Percentiles rank a stretch among this genome's conserved stretches.
Evolutionary conservation across 495 filamentous ascomycete species (phyloP).

Genomic region (Amphirosellinia nigrospora): DNA sequence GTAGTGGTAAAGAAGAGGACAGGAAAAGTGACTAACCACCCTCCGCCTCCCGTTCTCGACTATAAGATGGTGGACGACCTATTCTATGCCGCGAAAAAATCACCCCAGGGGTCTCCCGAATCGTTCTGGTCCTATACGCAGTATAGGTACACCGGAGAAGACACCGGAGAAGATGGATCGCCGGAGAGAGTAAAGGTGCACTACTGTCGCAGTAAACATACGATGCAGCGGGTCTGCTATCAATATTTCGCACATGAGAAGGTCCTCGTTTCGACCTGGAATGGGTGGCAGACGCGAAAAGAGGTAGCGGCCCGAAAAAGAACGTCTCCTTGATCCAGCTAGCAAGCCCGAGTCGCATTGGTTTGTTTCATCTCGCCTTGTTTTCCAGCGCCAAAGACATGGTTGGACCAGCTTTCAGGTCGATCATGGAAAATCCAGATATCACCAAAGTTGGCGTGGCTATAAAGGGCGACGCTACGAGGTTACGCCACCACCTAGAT

Average conservation of each 20-base stretch:
- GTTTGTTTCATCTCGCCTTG: conserved; percentile 77
- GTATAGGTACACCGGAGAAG: conserved; percentile 57
- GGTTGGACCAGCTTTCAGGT: conserved; percentile 70
- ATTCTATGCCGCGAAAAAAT: conserved; percentile 51
- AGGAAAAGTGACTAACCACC: conserved; percentile 23
- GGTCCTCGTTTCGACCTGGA: conserved; percentile 85
- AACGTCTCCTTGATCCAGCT: conserved; percentile 83
- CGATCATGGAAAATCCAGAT: conserved; percentile 70
- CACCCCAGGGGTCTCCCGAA: conserved; percentile 45
- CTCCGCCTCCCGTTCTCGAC: conserved; percentile 44
- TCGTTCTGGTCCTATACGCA: conserved; percentile 72
- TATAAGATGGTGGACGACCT: conserved; percentile 54
- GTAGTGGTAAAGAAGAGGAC: background rate
- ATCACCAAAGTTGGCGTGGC: conserved; percentile 81
- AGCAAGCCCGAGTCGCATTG: conserved; percentile 79
- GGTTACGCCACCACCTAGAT: conserved; percentile 68
- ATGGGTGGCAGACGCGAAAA: conserved; percentile 66
- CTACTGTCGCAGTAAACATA: conserved; percentile 72
- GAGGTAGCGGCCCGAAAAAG: conserved; percentile 54
- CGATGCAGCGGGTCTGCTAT: conserved; percentile 67
- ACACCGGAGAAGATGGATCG: conserved; percentile 41
- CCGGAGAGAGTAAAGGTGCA: conserved; percentile 65
- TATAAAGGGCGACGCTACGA: conserved; percentile 74
- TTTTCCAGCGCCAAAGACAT: conserved; percentile 63
- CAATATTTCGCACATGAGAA: conserved; percentile 71